A percentile compares a stretch with the other conserved stretches of the same genome.
These are phyloP conservation scores for Colletotrichum agaves DNA, from an alignment of 2,329 filamentous ascomycete genomes.

Conservation along the genomic window DNA sequence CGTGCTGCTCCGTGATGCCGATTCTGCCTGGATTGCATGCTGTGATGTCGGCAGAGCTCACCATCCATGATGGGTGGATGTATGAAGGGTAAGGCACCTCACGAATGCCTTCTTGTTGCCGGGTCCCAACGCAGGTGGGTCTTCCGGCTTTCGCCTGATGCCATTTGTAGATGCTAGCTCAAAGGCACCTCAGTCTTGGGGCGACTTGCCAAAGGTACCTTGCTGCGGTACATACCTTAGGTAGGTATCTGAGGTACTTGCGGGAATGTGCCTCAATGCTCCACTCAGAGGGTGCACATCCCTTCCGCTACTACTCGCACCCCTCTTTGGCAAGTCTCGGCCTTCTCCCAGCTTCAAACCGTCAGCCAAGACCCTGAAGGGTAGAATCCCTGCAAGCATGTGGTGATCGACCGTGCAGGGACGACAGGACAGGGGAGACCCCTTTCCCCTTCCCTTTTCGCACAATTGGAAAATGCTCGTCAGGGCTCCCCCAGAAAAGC, in stretches of 20 bases:
- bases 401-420: slow-evolving; percentile 36
- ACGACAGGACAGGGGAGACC: slow-evolving; percentile 10
- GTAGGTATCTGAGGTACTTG: too few relatives aligned
- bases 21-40: too few relatives aligned
- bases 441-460: not conserved
- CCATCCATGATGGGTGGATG: not conserved
- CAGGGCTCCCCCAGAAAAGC: slow-evolving; percentile 16
- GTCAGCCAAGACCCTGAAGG: slow-evolving; percentile 28
- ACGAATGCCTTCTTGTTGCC: not conserved
- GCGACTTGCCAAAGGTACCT: not conserved
- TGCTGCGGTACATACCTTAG: too few relatives aligned
- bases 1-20: too few relatives aligned
- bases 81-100: too few relatives aligned
- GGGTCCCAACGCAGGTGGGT: not conserved
- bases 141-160: slow-evolving; percentile 15
- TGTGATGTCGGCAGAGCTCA: not conserved
- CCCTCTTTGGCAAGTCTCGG: too few relatives aligned
- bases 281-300: too few relatives aligned
- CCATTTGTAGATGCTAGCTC: slow-evolving; percentile 1
- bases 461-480: not conserved
- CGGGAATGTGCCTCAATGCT: too few relatives aligned
- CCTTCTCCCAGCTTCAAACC: not conserved
- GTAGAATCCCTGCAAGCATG: slow-evolving; percentile 31
- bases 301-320: too few relatives aligned
- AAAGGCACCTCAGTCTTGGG: not conserved